A percentile compares a stretch with the other conserved stretches of the same genome.
Evolutionary conservation across 108 stramenopile genomes (phyloP).

Genomic region (Cyclotella cryptica): DNA sequence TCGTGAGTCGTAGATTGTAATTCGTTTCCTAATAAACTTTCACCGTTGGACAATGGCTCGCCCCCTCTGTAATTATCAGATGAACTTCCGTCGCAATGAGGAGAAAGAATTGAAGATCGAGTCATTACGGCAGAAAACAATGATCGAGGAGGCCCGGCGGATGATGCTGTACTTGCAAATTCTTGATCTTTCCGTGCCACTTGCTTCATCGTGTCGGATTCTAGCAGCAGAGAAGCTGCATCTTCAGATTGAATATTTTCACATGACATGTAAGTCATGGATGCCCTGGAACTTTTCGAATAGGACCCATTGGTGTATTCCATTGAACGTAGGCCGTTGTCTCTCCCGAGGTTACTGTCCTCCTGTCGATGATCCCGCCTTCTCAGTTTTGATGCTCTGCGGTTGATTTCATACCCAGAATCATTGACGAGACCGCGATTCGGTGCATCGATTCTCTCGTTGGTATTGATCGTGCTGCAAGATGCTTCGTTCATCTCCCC

Average conservation of each 20-base stretch:
- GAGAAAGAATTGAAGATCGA: conserved; percentile 13
- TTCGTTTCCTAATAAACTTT: background rate
- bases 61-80: background rate
- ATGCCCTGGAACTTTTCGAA: background rate
- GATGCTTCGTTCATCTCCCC: too few relatives aligned
- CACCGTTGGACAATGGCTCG: too few relatives aligned
- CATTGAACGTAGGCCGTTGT: background rate
- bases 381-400: background rate
- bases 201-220: background rate
- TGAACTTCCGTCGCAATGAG: background rate
- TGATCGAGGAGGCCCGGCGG: background rate
- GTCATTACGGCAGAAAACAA: conserved; percentile 45
- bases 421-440: too few relatives aligned
- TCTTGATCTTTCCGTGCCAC: background rate
- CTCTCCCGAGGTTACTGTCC: background rate
- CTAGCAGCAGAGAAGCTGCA: background rate
- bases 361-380: background rate
- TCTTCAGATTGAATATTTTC: background rate
- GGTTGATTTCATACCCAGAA: too few relatives aligned
- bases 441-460: too few relatives aligned
- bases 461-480: too few relatives aligned
- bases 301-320: background rate
- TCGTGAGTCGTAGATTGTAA: background rate
- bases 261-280: background rate
- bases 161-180: background rate